Evolutionary conservation across 371 early-diverging fungal species (phyloP), one percentile per base, ranked within the genome.

Genomic region (Batrachochytrium dendrobatidis): DNA sequence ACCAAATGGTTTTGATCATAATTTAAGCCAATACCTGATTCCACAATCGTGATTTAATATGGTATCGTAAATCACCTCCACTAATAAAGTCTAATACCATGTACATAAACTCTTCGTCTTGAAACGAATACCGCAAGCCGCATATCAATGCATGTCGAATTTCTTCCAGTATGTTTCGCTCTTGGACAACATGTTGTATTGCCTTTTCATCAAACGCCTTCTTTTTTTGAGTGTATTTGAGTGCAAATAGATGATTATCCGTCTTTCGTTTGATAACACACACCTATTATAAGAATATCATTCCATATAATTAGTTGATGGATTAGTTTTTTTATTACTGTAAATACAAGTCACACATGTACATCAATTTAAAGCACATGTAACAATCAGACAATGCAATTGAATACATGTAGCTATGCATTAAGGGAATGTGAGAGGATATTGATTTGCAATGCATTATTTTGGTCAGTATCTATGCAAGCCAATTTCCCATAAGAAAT

Each of bases 51-150:
- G 5, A 45, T 12, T 86, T 86, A 26, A 89, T 64, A 67, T 89
- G 85, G 57, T 85, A 88, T 6, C 89, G 79, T 35, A 95, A 68
- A 69, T 95, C 96, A 10, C 95, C 95, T 53, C 95, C 94, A 17
- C 79, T 62, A 74, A 87, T 88, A 64, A 89, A 57, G 68, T 90
- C 91, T n/a, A 91, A 63, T 8, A 90, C 78, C 82, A 88, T 87
- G 58, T 58, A 91, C 82, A 90, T 79, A 61, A 85, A 80, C 26
- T 88, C 85, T 32, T 81, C 79, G 62, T 92, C 92, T 67, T 90
- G 90, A 61, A 89, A 92, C 1, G 89, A 87, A 72, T 86, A 92
- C 32, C 89, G 80, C 52, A 92, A 63, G 63, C 88, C 85, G 61
- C 82, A 83, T 24, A 92, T 74, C 58, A 88, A 88, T 0, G 90